Evolutionary conservation across 352 stramenopile species (phyloP).

Genomic region (Phytophthora multivora): DNA sequence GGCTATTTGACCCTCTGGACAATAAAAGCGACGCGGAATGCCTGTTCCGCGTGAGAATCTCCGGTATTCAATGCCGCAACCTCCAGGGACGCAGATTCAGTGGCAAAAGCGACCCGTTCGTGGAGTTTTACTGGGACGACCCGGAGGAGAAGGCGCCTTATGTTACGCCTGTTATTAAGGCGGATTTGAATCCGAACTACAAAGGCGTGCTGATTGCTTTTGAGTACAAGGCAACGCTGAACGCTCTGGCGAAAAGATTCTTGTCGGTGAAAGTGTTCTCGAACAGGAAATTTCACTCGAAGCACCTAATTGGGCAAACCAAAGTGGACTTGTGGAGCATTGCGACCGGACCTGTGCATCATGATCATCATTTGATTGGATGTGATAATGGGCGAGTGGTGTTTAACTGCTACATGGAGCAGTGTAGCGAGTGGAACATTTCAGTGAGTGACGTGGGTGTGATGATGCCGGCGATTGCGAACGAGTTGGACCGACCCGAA

Average conservation of each 20-base stretch:
- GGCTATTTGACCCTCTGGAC: slow-evolving; percentile 72
- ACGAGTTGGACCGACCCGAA: slow-evolving; percentile 88
- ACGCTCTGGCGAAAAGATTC: slow-evolving; percentile 57
- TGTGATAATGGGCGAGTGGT: slow-evolving; percentile 89
- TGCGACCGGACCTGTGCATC: slow-evolving; percentile 84
- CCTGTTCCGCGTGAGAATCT: slow-evolving; percentile 85
- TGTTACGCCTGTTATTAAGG: slow-evolving; percentile 83
- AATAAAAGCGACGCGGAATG: slow-evolving; percentile 65
- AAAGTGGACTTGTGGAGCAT: slow-evolving; percentile 85
- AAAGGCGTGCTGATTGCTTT: slow-evolving; percentile 88
- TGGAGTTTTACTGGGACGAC: slow-evolving; percentile 90
- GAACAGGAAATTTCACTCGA: slow-evolving; percentile 79
- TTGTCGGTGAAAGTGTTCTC: slow-evolving; percentile 85
- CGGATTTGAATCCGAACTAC: slow-evolving; percentile 88
- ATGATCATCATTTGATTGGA: slow-evolving; percentile 86
- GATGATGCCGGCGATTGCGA: slow-evolving; percentile 90
- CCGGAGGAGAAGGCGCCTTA: slow-evolving; percentile 70
- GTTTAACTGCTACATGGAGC: slow-evolving; percentile 93
- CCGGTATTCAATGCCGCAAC: slow-evolving; percentile 89
- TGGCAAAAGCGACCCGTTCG: slow-evolving; percentile 87
- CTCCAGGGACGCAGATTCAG: slow-evolving; percentile 79
- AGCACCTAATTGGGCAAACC: slow-evolving; percentile 75
- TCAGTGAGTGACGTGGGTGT: slow-evolving; percentile 87
- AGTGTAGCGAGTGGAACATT: slow-evolving; percentile 91
- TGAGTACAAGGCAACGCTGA: slow-evolving; percentile 80